Evolutionary conservation across 306 rosid genomes (phyloP), one percentile per base, ranked within the genome.

Genomic region (Castanea sativa): DNA sequence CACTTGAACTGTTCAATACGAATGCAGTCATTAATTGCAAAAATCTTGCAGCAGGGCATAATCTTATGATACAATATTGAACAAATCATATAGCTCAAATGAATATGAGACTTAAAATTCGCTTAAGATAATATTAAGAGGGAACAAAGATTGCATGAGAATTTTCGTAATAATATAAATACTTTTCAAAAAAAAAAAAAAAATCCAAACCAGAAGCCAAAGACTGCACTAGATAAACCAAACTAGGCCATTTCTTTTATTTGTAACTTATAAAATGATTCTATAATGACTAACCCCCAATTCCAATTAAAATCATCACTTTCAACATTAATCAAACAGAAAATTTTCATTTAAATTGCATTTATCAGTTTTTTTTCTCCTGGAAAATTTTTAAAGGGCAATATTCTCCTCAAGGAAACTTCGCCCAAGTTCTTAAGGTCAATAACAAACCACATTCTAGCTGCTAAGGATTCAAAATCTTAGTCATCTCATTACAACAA

Each of bases 1-100:
- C 98, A 94, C 80, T 85, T 92, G 88, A 92, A 94, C 98, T 94
- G 91, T 67, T 29, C 29, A 74, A 68, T 7, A 76, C n/a, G 71
- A 78, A 78, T 72, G 43, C 3, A 80, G 10, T 30, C 35, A 74
- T 72, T 65, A 61, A 52, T 69, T 18, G 32, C 58, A 72, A 30
- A 83, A 80, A 52, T 75, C 76, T 78, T 56, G 19, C 65, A 27
- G 75, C 81, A 56, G 19, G 12, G 10, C 23, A 5, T 20, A 59
- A 10, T 59, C 13, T 59, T 14, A 59, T 21, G 65, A 23, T 27
- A 59, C 27, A 33, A 33, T 67, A 67, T 67, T 33, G 25, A 67
- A 10, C 2, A 35, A 18, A 13, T 33, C 27, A 7, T 33, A 6
- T 30, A 33, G 35, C 51, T 19, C 21, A 35, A 67, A 67, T 7